A percentile compares a stretch with the other conserved stretches of the same genome.
These are phyloP conservation scores for Podospora sp. DNA, from an alignment of 495 filamentous ascomycete species.

Conservation along the genomic window DNA sequence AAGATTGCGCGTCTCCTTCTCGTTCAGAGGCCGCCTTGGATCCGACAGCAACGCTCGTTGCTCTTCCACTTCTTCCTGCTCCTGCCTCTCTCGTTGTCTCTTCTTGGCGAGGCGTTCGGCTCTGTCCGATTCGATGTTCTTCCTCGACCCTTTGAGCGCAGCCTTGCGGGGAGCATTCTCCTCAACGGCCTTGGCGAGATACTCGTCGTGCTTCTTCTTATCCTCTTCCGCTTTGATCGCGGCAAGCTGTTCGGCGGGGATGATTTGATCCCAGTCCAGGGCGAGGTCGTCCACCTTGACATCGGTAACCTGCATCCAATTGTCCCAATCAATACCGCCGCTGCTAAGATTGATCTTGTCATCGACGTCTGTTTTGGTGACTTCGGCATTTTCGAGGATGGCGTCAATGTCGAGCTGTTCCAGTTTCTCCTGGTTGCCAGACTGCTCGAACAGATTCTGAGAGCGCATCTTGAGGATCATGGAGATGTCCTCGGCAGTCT, in stretches of 20 bases:
- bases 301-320: conserved; percentile 92
- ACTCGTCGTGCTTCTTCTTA: conserved; percentile 76
- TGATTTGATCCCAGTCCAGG: conserved; percentile 95
- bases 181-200: conserved; percentile 79
- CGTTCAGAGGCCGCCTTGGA: conserved; percentile 80
- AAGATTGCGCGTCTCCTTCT: conserved; percentile 90
- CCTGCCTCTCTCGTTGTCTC: conserved; percentile 75
- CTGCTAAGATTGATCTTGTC: conserved; percentile 59
- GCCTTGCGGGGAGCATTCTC: conserved; percentile 85
- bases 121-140: conserved; percentile 70
- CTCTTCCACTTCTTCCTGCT: conserved; percentile 60
- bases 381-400: conserved; percentile 92
- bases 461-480: conserved; percentile 90
- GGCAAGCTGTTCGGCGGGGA: conserved; percentile 88
- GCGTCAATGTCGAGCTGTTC: conserved; percentile 99
- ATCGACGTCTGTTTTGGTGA: conserved; percentile 89
- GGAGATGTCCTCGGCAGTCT: conserved; percentile 85
- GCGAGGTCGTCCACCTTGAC: conserved; percentile 86
- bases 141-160: conserved; percentile 49
- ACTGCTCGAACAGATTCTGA: conserved; percentile 97
- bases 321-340: conserved; percentile 88
- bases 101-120: conserved; percentile 94
- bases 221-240: conserved; percentile 88
- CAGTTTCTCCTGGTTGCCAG: conserved; percentile 90
- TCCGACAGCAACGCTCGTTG: conserved; percentile 65